Evolutionary conservation across 805 yeast species (phyloP).

Genomic region (Tetrapisispora phaffii): DNA sequence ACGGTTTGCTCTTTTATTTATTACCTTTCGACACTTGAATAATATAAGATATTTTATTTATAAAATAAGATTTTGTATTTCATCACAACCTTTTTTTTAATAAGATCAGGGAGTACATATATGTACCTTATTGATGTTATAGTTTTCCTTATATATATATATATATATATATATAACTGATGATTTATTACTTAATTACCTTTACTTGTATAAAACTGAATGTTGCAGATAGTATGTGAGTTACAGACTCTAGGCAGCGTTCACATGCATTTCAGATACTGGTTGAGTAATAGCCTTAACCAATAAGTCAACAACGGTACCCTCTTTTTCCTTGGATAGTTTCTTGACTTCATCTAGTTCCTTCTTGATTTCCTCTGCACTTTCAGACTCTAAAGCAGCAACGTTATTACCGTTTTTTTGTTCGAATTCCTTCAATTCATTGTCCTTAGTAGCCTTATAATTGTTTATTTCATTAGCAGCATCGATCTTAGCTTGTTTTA

Average conservation of each 20-base stretch:
- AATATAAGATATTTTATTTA: too few species aligned
- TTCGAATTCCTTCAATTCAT: slow-evolving; percentile 66
- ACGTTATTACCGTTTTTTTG: slow-evolving; percentile 57
- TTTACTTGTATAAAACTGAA: too few species aligned
- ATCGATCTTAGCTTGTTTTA: slow-evolving; percentile 90
- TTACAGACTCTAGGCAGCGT: slow-evolving; percentile 36
- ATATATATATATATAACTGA: too few species aligned
- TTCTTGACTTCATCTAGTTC: slow-evolving; percentile 64
- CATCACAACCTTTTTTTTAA: too few species aligned
- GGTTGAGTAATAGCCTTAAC: slow-evolving; percentile 74
- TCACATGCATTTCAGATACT: slow-evolving; percentile 72
- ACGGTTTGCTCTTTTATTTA: too few species aligned
- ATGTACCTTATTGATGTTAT: too few species aligned
- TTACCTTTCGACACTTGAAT: too few species aligned
- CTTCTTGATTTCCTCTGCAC: slow-evolving; percentile 59
- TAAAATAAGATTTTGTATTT: too few species aligned
- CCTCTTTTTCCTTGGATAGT: slow-evolving; percentile 52
- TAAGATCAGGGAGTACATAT: too few species aligned
- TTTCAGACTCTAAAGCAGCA: slow-evolving; percentile 48
- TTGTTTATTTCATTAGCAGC: slow-evolving; percentile 83
- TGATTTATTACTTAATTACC: too few species aligned
- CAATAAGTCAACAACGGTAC: slow-evolving; percentile 60
- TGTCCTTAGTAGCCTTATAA: slow-evolving; percentile 76
- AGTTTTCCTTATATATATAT: too few species aligned
- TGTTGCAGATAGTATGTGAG: too few species aligned